phyloP scores from a whole-genome alignment of 192 early-diverging fungal genomes.

The Bifiguratus adelaidae region DNA sequence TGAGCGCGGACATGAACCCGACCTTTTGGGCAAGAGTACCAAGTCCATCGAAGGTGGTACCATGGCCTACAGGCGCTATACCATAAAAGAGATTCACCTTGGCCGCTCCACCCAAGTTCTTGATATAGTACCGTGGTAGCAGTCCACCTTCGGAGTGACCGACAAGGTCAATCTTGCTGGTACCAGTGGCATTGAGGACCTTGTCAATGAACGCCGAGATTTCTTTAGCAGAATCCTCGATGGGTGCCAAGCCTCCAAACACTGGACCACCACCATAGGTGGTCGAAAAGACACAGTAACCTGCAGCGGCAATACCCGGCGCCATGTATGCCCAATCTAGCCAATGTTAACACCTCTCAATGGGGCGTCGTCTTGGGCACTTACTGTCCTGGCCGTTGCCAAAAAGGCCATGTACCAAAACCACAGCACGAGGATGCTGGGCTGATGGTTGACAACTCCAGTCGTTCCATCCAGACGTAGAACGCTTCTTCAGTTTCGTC shows the following conservation, averaged over 20 bases:
- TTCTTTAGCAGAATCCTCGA: constrained; percentile 15
- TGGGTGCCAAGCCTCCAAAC: constrained; percentile 7
- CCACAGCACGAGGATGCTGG: too few species aligned
- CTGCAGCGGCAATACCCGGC: constrained; percentile 3
- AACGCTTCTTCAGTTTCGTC: too few species aligned
- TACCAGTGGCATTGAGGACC: constrained; percentile 5
- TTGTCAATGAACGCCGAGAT: constrained; percentile 6
- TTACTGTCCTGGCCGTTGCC: too few species aligned
- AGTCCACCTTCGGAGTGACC: constrained; percentile 19
- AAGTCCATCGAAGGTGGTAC: constrained; percentile 12
- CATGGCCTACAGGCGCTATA: constrained; percentile 13
- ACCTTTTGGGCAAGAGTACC: too few species aligned
- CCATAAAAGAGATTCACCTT: constrained; percentile 17
- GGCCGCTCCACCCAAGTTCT: constrained; percentile 13
- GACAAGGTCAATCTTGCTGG: constrained; percentile 12
- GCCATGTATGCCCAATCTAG: constrained; percentile 15
- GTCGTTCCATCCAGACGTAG: too few species aligned
- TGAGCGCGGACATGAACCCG: too few species aligned
- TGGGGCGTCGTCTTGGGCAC: too few species aligned
- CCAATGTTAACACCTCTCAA: too few species aligned
- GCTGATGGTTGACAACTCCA: too few species aligned
- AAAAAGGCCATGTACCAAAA: too few species aligned
- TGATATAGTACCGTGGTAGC: constrained; percentile 13
- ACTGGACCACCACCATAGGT: too few species aligned
- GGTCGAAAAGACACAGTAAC: constrained; percentile 15